Evolutionary conservation across 2,329 filamentous ascomycete genomes (phyloP).

Genomic region (Truncatella angustata): DNA sequence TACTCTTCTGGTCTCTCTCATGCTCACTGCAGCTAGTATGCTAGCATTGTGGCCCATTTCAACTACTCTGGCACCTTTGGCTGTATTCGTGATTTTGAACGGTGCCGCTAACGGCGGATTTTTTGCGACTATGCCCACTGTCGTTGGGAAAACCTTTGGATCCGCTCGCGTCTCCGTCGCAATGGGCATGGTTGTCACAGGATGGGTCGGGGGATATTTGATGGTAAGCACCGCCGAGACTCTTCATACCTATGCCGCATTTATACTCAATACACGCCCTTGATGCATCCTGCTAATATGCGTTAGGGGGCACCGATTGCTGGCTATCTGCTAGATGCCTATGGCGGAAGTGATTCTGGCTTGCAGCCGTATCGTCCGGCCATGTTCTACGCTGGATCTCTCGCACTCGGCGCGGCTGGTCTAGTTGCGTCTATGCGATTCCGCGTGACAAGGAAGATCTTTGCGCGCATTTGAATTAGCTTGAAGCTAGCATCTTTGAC

Average conservation of each 20-base stretch:
- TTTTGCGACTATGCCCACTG: conserved; percentile 49
- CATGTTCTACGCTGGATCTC: conserved; percentile 61
- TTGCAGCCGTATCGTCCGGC: conserved; percentile 56
- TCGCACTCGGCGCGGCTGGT: no score
- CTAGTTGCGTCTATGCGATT: no score
- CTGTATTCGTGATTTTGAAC: conserved; percentile 46
- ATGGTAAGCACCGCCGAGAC: no score
- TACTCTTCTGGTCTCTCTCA: conserved; percentile 20
- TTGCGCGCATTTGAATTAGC: no score
- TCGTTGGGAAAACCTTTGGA: conserved; percentile 44
- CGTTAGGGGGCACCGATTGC: conserved; percentile 46
- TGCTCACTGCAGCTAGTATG: background rate
- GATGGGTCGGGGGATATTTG: conserved; percentile 48
- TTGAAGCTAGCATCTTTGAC: no score
- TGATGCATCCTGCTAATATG: no score
- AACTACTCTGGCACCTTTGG: conserved; percentile 31
- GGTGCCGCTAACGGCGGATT: conserved; percentile 48
- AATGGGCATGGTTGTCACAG: conserved; percentile 47
- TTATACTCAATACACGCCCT: no score
- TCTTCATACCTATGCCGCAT: no score
- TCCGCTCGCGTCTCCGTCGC: conserved; percentile 40
- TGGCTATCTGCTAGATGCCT: conserved; percentile 46
- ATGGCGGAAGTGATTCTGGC: conserved; percentile 47
- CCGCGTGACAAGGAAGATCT: no score
- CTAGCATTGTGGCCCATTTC: background rate